Evolutionary conservation across 2,329 filamentous ascomycete genomes (phyloP).

Genomic region (Sporothrix pseudoabietina): DNA sequence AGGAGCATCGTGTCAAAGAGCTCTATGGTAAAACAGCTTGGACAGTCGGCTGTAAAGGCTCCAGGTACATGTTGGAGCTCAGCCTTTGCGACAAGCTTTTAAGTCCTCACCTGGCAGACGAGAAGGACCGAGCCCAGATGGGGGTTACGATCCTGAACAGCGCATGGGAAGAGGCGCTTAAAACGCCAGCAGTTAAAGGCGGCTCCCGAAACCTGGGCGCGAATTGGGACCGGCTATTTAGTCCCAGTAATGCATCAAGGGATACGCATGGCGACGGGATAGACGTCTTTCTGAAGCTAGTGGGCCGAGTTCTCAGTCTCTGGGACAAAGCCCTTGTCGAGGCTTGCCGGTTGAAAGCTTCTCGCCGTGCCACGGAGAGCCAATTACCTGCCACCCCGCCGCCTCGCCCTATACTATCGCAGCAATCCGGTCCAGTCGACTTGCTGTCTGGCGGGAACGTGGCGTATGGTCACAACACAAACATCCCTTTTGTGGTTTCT

Average conservation of each 20-base stretch:
- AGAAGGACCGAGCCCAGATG: background rate
- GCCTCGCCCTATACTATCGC: background rate
- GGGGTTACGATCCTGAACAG: conserved; percentile 22
- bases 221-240: conserved; percentile 29
- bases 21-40: conserved; percentile 42
- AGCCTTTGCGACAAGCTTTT: conserved; percentile 43
- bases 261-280: conserved; percentile 16
- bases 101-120: background rate
- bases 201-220: conserved; percentile 29
- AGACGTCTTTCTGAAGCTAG: conserved; percentile 21
- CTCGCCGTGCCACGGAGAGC: background rate
- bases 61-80: conserved; percentile 43
- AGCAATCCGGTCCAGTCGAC: background rate
- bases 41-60: conserved; percentile 40
- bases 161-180: conserved; percentile 27
- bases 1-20: conserved; percentile 37
- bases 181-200: background rate
- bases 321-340: background rate
- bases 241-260: background rate
- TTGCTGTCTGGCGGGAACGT: background rate
- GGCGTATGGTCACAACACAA: background rate
- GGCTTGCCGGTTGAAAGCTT: background rate
- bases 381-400: too few relatives aligned
- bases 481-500: background rate
- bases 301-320: background rate